Conservation (phyloP, 441 rosid genomes). For the Jatropha multifida region DNA sequence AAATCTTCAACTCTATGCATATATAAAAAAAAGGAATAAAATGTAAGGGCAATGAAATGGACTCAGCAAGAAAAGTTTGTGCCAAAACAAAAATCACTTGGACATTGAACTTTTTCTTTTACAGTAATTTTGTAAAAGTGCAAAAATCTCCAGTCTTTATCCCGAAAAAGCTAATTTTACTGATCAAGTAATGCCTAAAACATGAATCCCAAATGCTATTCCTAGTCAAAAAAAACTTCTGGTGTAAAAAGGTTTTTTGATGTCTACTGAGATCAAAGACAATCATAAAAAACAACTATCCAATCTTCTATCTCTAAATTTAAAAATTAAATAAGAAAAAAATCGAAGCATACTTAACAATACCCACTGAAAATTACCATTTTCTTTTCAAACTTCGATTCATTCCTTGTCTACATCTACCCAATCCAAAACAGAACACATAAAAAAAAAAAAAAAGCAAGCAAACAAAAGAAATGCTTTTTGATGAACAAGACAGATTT, state of each 20-base stretch:
- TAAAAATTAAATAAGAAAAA: not conserved
- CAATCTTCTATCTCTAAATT: not conserved
- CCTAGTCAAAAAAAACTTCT: not conserved
- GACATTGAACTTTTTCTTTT: not conserved
- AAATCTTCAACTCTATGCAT: slow-evolving; percentile 9
- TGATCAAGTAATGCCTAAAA: slow-evolving; percentile 11
- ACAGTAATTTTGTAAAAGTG: slow-evolving; percentile 13
- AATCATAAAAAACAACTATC: not conserved
- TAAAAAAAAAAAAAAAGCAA: not conserved
- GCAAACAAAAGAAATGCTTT: slow-evolving; percentile 4
- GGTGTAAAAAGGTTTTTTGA: slow-evolving; percentile 2
- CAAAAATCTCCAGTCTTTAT: slow-evolving; percentile 16
- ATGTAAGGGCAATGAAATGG: not conserved
- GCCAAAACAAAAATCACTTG: slow-evolving; percentile 2
- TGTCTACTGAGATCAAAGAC: slow-evolving; percentile 9
- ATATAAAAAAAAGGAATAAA: slow-evolving; percentile 13
- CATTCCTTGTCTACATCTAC: slow-evolving; percentile 7
- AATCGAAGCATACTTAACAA: slow-evolving; percentile 1
- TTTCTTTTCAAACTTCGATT: not conserved
- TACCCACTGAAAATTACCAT: not conserved
- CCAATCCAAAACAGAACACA: slow-evolving; percentile 2
- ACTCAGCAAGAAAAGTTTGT: slow-evolving; percentile 9
- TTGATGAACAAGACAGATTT: slow-evolving; percentile 2
- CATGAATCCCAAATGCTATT: slow-evolving; percentile 6
- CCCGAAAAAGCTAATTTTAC: slow-evolving; percentile 22